A percentile compares a stretch with the other conserved stretches of the same genome.
These are phyloP conservation scores for Xylariomycetidae sp. DNA, from an alignment of 2,329 filamentous ascomycete genomes.

Conservation along the genomic window DNA sequence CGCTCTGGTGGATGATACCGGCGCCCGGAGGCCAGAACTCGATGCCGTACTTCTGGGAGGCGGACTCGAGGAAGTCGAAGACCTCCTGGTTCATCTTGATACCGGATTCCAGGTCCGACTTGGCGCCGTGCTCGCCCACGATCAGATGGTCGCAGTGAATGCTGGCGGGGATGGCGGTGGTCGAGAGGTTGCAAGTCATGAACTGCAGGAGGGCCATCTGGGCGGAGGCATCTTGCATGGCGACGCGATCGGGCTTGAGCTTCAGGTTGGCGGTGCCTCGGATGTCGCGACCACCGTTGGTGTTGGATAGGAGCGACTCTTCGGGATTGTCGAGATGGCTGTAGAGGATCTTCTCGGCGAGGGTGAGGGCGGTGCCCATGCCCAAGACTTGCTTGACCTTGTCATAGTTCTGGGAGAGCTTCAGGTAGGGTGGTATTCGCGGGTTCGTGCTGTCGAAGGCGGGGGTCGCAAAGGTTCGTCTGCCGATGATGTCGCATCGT, in stretches of 20 bases:
- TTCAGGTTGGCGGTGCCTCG: constrained; percentile 88
- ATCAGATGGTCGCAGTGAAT: constrained; percentile 99
- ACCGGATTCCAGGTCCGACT: constrained; percentile 75
- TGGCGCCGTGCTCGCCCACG: constrained; percentile 85
- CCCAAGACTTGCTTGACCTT: constrained; percentile 54
- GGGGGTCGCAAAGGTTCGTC: constrained; percentile 28
- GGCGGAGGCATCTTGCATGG: constrained; percentile 98
- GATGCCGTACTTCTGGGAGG: constrained; percentile 84
- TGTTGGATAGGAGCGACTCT: constrained; percentile 77
- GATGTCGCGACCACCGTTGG: constrained; percentile 76
- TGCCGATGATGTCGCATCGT: constrained; percentile 15
- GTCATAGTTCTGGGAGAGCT: constrained; percentile 55
- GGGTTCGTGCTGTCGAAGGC: constrained; percentile 29
- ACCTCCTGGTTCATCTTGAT: constrained; percentile 94
- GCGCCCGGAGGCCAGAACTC: constrained; percentile 94
- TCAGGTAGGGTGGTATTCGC: constrained; percentile 63
- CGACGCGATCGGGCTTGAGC: constrained; percentile 93
- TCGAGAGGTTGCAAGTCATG: constrained; percentile 89
- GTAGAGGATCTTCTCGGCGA: constrained; percentile 98
- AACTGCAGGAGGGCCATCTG: constrained; percentile 99
- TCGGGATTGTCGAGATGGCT: constrained; percentile 87
- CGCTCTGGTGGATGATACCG: constrained; percentile 95
- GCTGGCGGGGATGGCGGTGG: constrained; percentile 88
- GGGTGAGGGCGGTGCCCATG: constrained; percentile 55
- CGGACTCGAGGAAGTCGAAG: constrained; percentile 94